Evolutionary conservation across 2,329 filamentous ascomycete genomes (phyloP).

Genomic region (Fusarium virguliforme): DNA sequence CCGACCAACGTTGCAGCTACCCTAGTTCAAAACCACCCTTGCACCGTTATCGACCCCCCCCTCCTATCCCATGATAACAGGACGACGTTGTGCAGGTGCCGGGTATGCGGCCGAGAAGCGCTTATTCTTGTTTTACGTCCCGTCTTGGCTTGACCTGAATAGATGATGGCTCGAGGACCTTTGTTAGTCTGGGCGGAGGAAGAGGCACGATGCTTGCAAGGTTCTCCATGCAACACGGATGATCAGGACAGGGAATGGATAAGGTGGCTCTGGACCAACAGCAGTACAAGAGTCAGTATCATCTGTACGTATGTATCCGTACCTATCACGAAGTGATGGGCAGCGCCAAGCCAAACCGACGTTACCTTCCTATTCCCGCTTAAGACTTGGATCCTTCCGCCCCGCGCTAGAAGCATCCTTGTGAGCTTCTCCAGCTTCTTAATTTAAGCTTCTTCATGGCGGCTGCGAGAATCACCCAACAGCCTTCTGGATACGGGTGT

Average conservation of each 20-base stretch:
- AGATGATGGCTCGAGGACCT: conserved; percentile 34
- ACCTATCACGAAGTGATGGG: conserved; percentile 5
- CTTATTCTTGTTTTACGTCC: conserved; percentile 2
- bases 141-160: conserved; percentile 21
- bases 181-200: conserved; percentile 39
- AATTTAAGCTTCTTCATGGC: conserved; percentile 46
- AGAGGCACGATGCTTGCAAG: not conserved
- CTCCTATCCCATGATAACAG: conserved; percentile 39
- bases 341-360: conserved; percentile 26
- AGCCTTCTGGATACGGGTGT: not conserved
- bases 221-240: conserved; percentile 10
- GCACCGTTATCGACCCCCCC: conserved; percentile 21
- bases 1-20: conserved; percentile 27
- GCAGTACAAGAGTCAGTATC: not conserved
- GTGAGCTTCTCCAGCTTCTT: conserved; percentile 24
- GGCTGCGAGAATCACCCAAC: not conserved
- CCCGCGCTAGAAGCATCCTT: conserved; percentile 34
- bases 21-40: not conserved
- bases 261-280: not conserved
- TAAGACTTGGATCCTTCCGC: conserved; percentile 11
- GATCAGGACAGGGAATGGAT: conserved; percentile 8
- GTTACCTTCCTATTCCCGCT: conserved; percentile 48
- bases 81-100: conserved; percentile 14
- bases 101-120: conserved; percentile 19
- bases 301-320: too few relatives aligned